These are phyloP conservation scores for Patellifolia procumbens DNA, from an alignment of 179 eudicot species.

Conservation along the genomic window DNA sequence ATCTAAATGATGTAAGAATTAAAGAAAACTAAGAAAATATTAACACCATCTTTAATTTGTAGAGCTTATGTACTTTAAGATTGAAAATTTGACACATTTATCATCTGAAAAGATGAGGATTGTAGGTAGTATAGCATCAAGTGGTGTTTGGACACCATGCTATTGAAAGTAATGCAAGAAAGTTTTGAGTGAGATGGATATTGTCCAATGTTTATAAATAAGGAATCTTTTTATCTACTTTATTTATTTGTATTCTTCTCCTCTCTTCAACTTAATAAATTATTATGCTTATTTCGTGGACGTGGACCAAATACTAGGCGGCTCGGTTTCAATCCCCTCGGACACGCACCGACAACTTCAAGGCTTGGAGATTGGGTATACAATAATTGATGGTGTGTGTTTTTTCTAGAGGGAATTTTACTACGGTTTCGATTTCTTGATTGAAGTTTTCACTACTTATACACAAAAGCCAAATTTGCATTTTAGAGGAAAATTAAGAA, in stretches of 20 bases:
- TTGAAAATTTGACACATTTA: not conserved
- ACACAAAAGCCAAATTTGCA: too few relatives aligned
- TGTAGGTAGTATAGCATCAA: not conserved
- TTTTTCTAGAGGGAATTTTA: too few relatives aligned
- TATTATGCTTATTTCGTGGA: not conserved
- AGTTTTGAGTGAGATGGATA: slow-evolving; percentile 1
- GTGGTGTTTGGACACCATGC: not conserved
- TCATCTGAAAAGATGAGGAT: not conserved
- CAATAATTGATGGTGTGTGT: too few relatives aligned
- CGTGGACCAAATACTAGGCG: not conserved
- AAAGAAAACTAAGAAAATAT: too few relatives aligned
- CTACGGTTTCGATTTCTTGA: too few relatives aligned
- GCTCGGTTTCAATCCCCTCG: not conserved
- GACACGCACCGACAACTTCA: not conserved
- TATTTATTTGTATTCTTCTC: not conserved
- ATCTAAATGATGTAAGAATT: too few relatives aligned
- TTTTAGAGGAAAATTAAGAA: too few relatives aligned
- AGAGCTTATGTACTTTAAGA: not conserved
- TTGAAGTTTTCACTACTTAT: too few relatives aligned
- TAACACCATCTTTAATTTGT: too few relatives aligned
- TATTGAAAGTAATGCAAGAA: not conserved
- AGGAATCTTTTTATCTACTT: not conserved
- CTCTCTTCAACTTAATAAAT: not conserved
- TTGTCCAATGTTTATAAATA: not conserved
- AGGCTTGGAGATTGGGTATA: not conserved